phyloP scores from a whole-genome alignment of 1,139 yeast species.

The Geotrichum histeridarum region DNA sequence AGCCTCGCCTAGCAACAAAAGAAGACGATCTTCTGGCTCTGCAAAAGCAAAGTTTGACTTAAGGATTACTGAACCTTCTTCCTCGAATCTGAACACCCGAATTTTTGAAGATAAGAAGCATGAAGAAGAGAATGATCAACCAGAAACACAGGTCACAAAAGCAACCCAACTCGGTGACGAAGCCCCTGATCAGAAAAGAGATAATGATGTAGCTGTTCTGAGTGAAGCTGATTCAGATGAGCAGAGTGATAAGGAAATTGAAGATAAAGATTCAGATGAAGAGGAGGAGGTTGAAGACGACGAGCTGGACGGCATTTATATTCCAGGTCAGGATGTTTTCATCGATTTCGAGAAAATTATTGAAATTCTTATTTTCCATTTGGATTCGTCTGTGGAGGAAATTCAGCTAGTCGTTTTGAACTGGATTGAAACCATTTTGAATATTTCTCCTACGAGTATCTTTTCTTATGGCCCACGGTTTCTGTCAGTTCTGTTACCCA shows the following conservation, averaged over 20 bases:
- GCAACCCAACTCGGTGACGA: not conserved
- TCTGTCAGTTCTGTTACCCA: slow-evolving; percentile 51
- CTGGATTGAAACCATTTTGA: slow-evolving; percentile 76
- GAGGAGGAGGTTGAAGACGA: slow-evolving; percentile 29
- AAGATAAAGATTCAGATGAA: slow-evolving; percentile 23
- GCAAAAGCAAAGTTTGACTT: not conserved
- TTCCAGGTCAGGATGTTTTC: slow-evolving; percentile 82
- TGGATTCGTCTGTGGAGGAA: slow-evolving; percentile 68
- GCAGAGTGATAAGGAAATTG: slow-evolving; percentile 9
- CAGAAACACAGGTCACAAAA: not conserved
- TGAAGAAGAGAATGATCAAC: not conserved
- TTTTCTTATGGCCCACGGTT: slow-evolving; percentile 59
- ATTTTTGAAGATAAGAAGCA: not conserved
- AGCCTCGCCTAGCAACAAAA: not conserved
- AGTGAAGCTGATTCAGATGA: not conserved
- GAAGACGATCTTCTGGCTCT: slow-evolving; percentile 2
- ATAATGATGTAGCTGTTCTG: not conserved
- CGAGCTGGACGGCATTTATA: slow-evolving; percentile 53
- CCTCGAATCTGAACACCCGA: not conserved
- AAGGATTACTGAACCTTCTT: not conserved
- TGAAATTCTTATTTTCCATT: slow-evolving; percentile 70
- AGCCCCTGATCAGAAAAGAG: not conserved
- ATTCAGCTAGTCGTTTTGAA: slow-evolving; percentile 74
- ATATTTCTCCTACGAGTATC: slow-evolving; percentile 72
- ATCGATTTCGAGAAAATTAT: slow-evolving; percentile 78